phyloP scores from a whole-genome alignment of 2,329 filamentous ascomycete genomes.

The Cryphonectria nitschkei region DNA sequence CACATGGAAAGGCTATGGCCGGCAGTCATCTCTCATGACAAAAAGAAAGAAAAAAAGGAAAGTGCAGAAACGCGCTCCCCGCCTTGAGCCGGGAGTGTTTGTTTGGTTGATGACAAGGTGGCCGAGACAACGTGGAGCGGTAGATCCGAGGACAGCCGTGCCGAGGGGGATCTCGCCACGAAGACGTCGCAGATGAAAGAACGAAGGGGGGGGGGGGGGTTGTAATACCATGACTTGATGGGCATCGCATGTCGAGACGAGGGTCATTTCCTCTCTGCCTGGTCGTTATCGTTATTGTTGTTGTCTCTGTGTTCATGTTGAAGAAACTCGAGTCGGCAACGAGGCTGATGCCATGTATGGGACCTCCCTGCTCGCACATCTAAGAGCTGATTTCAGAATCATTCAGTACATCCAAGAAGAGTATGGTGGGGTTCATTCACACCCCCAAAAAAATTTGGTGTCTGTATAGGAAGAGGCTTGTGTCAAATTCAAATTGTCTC shows the following conservation, averaged over 20 bases:
- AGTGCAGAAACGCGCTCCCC: neutral
- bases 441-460: neutral
- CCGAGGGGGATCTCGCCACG: neutral
- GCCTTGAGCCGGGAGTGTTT: neutral
- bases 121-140: neutral
- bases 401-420: neutral
- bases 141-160: neutral
- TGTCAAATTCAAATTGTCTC: neutral
- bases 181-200: neutral
- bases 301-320: neutral
- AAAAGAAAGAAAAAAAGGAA: neutral
- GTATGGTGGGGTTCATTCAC: neutral
- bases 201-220: too few species aligned
- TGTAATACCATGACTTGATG: too few species aligned
- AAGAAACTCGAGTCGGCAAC: neutral
- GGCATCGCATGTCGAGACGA: too few species aligned
- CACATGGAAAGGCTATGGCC: neutral
- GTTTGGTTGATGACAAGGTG: neutral
- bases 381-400: neutral
- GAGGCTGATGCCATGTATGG: neutral
- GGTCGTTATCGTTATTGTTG: neutral
- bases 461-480: neutral
- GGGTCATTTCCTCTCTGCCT: too few species aligned
- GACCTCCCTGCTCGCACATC: neutral
- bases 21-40: neutral